These are phyloP conservation scores for Aspergillus texensis DNA, from an alignment of 2,329 filamentous ascomycete genomes.

Conservation along the genomic window DNA sequence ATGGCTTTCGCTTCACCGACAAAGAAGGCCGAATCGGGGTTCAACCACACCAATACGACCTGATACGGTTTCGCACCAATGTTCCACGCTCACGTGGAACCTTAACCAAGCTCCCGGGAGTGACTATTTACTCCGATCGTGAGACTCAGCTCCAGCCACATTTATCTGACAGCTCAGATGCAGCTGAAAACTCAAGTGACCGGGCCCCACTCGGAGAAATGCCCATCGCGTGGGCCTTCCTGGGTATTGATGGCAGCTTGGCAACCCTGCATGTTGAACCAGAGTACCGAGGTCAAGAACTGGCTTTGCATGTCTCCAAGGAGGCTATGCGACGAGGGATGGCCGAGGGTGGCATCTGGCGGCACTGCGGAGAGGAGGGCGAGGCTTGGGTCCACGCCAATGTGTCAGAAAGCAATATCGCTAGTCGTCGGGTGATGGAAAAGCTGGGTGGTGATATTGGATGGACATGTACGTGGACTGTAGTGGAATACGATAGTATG, in stretches of 20 bases:
- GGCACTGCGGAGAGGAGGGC: conserved; percentile 15
- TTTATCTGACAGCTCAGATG: not conserved
- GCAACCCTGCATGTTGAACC: conserved; percentile 45
- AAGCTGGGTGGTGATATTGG: conserved; percentile 43
- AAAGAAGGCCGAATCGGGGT: conserved; percentile 29
- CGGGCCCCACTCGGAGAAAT: not conserved
- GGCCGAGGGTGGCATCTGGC: conserved; percentile 25
- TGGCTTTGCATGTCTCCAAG: conserved; percentile 36
- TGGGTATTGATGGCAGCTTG: conserved; percentile 41
- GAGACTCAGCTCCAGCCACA: not conserved
- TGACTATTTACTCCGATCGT: conserved; percentile 35
- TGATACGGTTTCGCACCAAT: conserved; percentile 42
- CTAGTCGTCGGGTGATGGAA: conserved; percentile 48
- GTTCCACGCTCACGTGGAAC: conserved; percentile 41
- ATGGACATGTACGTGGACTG: conserved; percentile 42
- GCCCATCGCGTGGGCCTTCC: conserved; percentile 46
- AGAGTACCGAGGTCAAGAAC: conserved; percentile 42
- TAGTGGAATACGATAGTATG: conserved; percentile 30
- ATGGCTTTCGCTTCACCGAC: conserved; percentile 35
- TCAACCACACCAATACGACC: conserved; percentile 33
- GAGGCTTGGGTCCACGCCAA: conserved; percentile 42
- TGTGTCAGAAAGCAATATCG: conserved; percentile 37
- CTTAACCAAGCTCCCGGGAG: conserved; percentile 34
- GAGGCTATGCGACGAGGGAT: conserved; percentile 38
- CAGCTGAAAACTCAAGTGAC: not conserved